Percentiles rank a stretch among this genome's conserved stretches.
Evolutionary conservation across 2,329 filamentous ascomycete species (phyloP).

Genomic region (Ceratocystis eucalypticola): DNA sequence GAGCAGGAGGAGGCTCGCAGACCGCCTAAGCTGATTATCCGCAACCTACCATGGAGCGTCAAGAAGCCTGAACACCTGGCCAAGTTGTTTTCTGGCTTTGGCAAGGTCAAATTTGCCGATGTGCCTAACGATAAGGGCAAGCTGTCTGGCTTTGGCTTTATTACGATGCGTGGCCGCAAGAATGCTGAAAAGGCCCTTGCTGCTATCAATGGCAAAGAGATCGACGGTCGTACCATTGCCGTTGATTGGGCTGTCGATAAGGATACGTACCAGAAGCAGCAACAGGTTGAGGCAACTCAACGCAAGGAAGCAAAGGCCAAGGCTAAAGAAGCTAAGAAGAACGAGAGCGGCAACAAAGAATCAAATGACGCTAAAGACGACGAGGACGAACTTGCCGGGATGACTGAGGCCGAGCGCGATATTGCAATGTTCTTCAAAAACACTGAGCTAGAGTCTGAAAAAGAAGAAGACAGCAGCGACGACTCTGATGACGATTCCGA

Average conservation of each 20-base stretch:
- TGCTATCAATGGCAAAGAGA: constrained; percentile 72
- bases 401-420: constrained; percentile 31
- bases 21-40: constrained; percentile 68
- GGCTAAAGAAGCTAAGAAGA: constrained; percentile 19
- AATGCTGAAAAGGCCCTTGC: constrained; percentile 84
- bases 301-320: constrained; percentile 29
- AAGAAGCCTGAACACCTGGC: constrained; percentile 71
- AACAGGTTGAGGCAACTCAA: constrained; percentile 26
- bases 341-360: constrained; percentile 31
- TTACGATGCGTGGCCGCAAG: constrained; percentile 73
- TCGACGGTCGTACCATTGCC: constrained; percentile 77
- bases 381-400: constrained; percentile 21
- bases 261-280: constrained; percentile 61
- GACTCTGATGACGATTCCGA: constrained; percentile 33
- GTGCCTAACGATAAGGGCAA: constrained; percentile 65
- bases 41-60: constrained; percentile 92
- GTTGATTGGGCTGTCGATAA: constrained; percentile 98
- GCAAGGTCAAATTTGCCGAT: constrained; percentile 79
- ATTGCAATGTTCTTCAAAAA: constrained; percentile 43
- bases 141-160: constrained; percentile 82
- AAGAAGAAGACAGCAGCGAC: constrained; percentile 36
- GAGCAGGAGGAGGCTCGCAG: constrained; percentile 43
- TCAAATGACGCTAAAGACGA: constrained; percentile 26
- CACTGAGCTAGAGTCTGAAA: constrained; percentile 44
- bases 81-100: constrained; percentile 70